Conservation (phyloP, 1,284 basidiomycete genomes). For the Papiliotrema flavescens region DNA sequence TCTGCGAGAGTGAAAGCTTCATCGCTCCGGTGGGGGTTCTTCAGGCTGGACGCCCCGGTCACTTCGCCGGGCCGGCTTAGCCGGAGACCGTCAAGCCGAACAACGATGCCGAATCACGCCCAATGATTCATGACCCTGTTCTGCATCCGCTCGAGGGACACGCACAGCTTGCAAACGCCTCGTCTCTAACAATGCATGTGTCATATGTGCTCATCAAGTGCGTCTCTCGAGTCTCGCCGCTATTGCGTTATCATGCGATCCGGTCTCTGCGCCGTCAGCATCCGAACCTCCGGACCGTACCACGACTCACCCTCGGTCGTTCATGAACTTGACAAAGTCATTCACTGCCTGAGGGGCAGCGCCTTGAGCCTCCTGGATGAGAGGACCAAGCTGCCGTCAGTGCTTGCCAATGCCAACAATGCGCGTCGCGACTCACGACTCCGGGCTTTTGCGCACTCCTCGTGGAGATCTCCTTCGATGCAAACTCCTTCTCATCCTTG, state of each 20-base stretch:
- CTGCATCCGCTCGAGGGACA: no score
- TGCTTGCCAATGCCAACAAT: neutral
- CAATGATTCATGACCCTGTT: no score
- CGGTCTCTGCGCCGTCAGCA: neutral
- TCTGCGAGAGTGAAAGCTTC: no score
- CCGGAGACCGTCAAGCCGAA: no score
- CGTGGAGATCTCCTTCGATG: slow-evolving; percentile 41
- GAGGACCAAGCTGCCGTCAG: slow-evolving; percentile 23
- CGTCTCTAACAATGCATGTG: neutral
- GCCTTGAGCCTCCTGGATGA: slow-evolving; percentile 38
- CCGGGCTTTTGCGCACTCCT: slow-evolving; percentile 45
- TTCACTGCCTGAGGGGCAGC: slow-evolving; percentile 33
- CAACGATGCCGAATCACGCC: no score
- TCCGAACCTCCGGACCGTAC: neutral
- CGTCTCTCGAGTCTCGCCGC: neutral
- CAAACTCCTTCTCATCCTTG: slow-evolving; percentile 47
- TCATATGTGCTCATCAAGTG: neutral
- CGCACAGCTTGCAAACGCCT: neutral
- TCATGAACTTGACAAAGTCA: slow-evolving; percentile 44
- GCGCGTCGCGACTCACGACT: slow-evolving; percentile 26
- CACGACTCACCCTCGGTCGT: slow-evolving; percentile 31
- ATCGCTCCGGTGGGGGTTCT: no score
- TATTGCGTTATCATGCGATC: neutral
- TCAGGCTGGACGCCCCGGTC: no score
- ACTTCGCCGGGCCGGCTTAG: no score